Conservation (phyloP, 495 filamentous ascomycete species). For the Trichocladium antarcticum region DNA sequence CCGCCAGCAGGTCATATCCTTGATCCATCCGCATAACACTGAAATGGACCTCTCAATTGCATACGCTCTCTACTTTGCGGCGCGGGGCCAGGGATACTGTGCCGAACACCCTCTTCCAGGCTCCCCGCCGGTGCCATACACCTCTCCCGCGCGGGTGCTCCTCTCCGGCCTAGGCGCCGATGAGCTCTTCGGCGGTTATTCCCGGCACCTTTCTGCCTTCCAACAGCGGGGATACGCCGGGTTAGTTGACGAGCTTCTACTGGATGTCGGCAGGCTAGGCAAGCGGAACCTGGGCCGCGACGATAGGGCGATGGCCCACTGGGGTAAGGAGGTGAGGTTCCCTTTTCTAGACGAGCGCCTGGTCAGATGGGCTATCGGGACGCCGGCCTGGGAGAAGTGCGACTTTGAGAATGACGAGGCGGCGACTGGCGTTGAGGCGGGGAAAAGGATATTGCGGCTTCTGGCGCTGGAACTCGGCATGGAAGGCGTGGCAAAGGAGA, state of each 20-base stretch:
- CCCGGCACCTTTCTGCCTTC: conserved; percentile 71
- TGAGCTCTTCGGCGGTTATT: conserved; percentile 91
- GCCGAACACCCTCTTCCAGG: conserved; percentile 6
- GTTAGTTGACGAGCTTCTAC: conserved; percentile 70
- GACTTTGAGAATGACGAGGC: conserved; percentile 50
- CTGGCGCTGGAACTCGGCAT: conserved; percentile 68
- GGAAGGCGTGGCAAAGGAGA: conserved; percentile 58
- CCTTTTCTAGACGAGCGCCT: conserved; percentile 85
- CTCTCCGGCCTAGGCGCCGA: conserved; percentile 92
- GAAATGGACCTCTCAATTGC: conserved; percentile 99
- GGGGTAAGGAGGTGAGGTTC: conserved; percentile 84
- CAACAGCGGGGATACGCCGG: conserved; percentile 51
- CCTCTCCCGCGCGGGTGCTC: conserved; percentile 66
- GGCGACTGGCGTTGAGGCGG: conserved; percentile 49
- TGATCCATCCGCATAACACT: conserved; percentile 89
- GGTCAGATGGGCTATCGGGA: conserved; percentile 63
- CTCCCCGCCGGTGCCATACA: conserved; percentile 36
- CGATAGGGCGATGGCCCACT: conserved; percentile 80
- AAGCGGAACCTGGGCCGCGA: conserved; percentile 91
- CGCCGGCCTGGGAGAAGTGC: conserved; percentile 74
- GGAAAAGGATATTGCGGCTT: conserved; percentile 71
- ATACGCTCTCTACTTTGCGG: conserved; percentile 83
- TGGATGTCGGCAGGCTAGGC: conserved; percentile 78
- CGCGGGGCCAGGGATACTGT: conserved; percentile 59
- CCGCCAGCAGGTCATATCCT: conserved; percentile 52